Base-by-base conservation (phyloP, 2,329 filamentous ascomycete species). In the Claviceps purpurea region DNA sequence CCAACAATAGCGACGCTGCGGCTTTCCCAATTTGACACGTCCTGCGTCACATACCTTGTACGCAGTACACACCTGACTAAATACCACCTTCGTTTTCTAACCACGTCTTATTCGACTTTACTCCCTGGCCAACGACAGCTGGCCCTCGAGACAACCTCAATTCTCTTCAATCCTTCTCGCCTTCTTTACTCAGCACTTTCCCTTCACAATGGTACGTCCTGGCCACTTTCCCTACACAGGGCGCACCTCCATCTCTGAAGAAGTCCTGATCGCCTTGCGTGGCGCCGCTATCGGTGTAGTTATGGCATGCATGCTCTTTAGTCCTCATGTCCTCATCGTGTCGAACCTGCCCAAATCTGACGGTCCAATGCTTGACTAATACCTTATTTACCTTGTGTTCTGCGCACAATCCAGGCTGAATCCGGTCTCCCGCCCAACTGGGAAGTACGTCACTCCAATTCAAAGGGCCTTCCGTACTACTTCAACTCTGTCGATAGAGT, bases 401-500 rank as follows among this genome's bases (percentile, higher is more conserved):
- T 37, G 10, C 11, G n/a, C 13, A 11, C 5, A 38, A 18, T 47
- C 44, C 60, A 85, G 81, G 72, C 78, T 64, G 85, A 89, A 52
- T 83, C 85, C 60, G 91, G 91, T 67, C 81, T 96, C 57, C 90
- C 90, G 56, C 69, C 81, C 49, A 82, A 83, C 68, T 96, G 91
- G 90, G 93, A 97, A 73, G 89, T 98, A 65, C 89, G 93, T 68
- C 89, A 94, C 73, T 95, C 89, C 69, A 95, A 96, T 75, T 95
- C 89, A 70, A 97, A 96, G 76, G 95, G 95, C 72, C 85, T 97
- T 39, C 93, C 93, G 40, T 98, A 98, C 77, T 98, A 97, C 76
- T 97, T 96, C 84, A 94, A 96, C 71, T 75, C 85, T 46, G 73
- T 72, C 60, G 87, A 89, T 57, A 91, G 90, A 68, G 82, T 89